phyloP scores from a whole-genome alignment of 805 yeast species.

The Isabelozyma heimii region DNA sequence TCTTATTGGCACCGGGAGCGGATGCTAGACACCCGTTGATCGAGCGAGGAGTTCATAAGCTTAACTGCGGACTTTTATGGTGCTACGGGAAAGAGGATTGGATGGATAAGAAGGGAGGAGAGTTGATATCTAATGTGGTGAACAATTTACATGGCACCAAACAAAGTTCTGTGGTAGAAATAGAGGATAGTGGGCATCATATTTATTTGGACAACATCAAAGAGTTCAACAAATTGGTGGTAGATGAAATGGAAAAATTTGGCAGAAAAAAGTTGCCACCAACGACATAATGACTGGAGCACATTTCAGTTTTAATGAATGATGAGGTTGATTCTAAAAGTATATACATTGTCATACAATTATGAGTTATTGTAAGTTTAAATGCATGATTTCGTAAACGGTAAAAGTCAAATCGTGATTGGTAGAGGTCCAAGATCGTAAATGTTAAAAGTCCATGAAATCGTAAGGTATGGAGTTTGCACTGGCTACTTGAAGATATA shows the following conservation, averaged over 20 bases:
- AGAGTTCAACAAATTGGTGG: conserved; percentile 50
- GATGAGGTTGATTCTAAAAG: too few relatives aligned
- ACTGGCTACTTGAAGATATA: too few relatives aligned
- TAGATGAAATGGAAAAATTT: conserved; percentile 46
- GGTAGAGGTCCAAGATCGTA: too few relatives aligned
- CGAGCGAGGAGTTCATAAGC: conserved; percentile 45
- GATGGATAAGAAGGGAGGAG: conserved; percentile 57
- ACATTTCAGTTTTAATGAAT: not conserved
- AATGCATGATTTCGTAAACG: too few relatives aligned
- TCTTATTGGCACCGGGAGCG: conserved; percentile 87
- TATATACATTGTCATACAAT: too few relatives aligned
- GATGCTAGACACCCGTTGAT: conserved; percentile 74
- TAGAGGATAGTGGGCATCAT: conserved; percentile 72
- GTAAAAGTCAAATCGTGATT: too few relatives aligned
- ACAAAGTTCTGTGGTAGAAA: conserved; percentile 31
- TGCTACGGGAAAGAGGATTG: conserved; percentile 76
- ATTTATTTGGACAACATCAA: conserved; percentile 66
- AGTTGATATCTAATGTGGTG: conserved; percentile 33
- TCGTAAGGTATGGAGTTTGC: too few relatives aligned
- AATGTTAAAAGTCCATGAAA: too few relatives aligned
- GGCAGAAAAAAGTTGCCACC: not conserved
- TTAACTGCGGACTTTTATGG: conserved; percentile 72
- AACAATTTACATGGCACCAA: conserved; percentile 11
- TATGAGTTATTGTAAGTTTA: too few relatives aligned
- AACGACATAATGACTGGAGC: not conserved